A percentile compares a stretch with the other conserved stretches of the same genome.
Conservation (phyloP, 148 eudicot species). For the Amaranthus hypochondriacus region DNA sequence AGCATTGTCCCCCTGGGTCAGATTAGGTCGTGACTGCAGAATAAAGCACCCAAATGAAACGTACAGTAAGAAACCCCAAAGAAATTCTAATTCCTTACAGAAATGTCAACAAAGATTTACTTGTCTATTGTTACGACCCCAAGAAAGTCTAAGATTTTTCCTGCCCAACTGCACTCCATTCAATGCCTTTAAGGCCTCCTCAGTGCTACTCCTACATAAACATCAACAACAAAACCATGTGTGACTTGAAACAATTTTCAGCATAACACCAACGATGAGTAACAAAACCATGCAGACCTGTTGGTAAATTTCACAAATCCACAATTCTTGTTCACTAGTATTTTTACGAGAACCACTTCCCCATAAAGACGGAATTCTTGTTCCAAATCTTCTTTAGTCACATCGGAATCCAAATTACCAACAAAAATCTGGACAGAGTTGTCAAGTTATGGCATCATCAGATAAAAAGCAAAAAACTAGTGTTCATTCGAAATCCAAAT, state of each 20-base stretch:
- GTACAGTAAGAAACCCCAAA: not conserved
- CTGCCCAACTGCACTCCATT: constrained; percentile 79
- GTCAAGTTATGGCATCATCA: constrained; percentile 8
- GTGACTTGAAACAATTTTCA: not conserved
- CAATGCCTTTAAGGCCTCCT: constrained; percentile 62
- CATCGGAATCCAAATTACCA: constrained; percentile 78
- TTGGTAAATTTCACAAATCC: constrained; percentile 91
- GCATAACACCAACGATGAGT: not conserved
- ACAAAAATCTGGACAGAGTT: constrained; percentile 65
- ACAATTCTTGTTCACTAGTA: constrained; percentile 81
- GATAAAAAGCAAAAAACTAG: constrained; percentile 1
- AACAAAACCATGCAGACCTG: constrained; percentile 40
- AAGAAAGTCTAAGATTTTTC: constrained; percentile 78
- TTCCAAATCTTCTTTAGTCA: constrained; percentile 72
- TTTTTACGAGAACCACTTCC: constrained; percentile 75
- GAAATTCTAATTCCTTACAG: not conserved
- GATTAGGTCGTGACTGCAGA: constrained; percentile 56
- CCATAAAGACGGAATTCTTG: constrained; percentile 77
- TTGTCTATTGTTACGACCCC: constrained; percentile 93
- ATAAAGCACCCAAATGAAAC: constrained; percentile 17
- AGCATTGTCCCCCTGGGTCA: constrained; percentile 53
- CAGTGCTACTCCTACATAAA: constrained; percentile 62
- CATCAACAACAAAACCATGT: not conserved
- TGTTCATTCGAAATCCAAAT: not conserved
- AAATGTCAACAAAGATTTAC: constrained; percentile 21